Evolutionary conservation across 176 grass and related monocot species (phyloP), one percentile per base, ranked within the genome.

Genomic region (Elaeis guineensis): DNA sequence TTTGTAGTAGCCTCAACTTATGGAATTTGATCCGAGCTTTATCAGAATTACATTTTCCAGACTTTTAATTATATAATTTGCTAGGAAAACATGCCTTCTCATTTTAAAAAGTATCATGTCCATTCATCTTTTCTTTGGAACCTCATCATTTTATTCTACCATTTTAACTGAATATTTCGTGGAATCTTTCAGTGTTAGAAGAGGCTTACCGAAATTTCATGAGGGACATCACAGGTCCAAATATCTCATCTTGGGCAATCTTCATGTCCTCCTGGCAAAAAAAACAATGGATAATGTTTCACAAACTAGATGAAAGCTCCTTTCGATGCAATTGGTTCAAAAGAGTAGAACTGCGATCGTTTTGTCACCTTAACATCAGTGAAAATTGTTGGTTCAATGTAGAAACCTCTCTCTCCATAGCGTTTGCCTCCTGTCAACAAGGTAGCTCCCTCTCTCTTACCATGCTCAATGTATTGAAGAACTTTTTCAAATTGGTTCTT

Each of bases 361-460:
- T 22, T 19, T 73, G 19, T 18, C 69, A 96, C 92, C 80, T 87
- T 87, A 57, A 96, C 86, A 69, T 90, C 80, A 14, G 72, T 80
- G 21, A 96, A 96, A 54, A 96, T 87, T 3, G 91, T 96, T 24
- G 91, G 91, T 63, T 96, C 78, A 9, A 96, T 70, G 82, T 90
- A 96, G 80, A 87, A 96, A 0, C 91, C 86, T 78, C 66, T 85
- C 49, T 90, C 86, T 2, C 78, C 55, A n/a, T 64, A 55, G 8
- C 72, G 71, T 39, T 81, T 89, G 25, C 92, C 92, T 32, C 92
- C 92, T 3, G 86, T 82, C 16, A 96, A 65, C 16, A 96, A 69
- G 0, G 83, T 96, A 0, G 86, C 92, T 0, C 92, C 92, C 72
- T 96, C 92, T 25, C 52, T 79, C 75, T 96, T 90, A 20, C 92